Base-by-base conservation (phyloP, 2,329 filamentous ascomycete genomes). In the Rhynchosporium secalis region DNA sequence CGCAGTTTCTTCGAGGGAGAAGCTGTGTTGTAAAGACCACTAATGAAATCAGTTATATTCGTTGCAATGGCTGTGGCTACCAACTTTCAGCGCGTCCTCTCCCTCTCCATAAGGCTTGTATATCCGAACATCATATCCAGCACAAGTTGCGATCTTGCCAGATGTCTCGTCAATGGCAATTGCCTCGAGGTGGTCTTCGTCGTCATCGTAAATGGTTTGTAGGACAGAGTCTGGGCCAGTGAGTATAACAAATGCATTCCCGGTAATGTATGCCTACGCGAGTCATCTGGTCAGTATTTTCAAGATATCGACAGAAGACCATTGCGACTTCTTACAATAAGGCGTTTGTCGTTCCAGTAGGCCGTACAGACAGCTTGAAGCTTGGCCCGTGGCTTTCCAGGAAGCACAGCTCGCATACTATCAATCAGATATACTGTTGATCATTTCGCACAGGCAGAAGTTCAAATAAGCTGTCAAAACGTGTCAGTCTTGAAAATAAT, bases 201-300 rank as follows among this genome's bases (percentile, higher is more conserved):
- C 86, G 72, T 96, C 90, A 72, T 95, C 87, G 78, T 96, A 96
- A 69, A 96, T 89, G 3, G 93, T 97, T 76, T 99, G 95, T 40
- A 96, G 77, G 66, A 97, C 85, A 60, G 84, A 84, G 65, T 88
- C 82, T 58, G 90, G 84, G 56, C 86, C 89, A 72, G 86, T 84
- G 69, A 98, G 86, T 71, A 99, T 88, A 58, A 95, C 86, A 67
- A 98, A 85, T 65, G 91, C 91, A 76, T 89, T 90, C 72, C 94
- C 94, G 64, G 91, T 95, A 68, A 97, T 89, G 77, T 98, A 99
- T 57, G 86, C 86, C 91, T 96, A 72, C 38, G 40, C 54, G 36
- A 56, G 36, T 49, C 48, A 10, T 28, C 71, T 38, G 70, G 60
- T 43, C 65, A 45, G 36, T 20, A 7, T 31, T 29, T 45, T n/a